Evolutionary conservation across 164 flowering plant species (phyloP).

Genomic region (Piper longum): DNA sequence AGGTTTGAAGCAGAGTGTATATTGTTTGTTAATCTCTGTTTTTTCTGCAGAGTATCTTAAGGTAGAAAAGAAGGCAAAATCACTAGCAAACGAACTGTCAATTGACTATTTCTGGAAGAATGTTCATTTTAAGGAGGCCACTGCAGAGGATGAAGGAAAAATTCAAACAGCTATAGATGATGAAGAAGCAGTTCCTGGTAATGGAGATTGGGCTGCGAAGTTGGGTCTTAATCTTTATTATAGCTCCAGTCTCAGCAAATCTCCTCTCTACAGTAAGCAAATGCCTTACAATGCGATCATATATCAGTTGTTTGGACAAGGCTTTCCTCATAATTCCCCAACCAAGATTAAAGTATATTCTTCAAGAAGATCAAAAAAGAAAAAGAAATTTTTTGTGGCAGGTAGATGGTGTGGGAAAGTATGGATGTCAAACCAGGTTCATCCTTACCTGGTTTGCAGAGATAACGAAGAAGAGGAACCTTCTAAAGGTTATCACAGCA

Average conservation of each 20-base stretch:
- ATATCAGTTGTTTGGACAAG: slow-evolving; percentile 72
- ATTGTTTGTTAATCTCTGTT: neutral
- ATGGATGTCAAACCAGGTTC: slow-evolving; percentile 96
- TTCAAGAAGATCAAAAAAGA: slow-evolving; percentile 33
- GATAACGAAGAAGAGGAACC: slow-evolving; percentile 30
- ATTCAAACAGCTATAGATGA: slow-evolving; percentile 53
- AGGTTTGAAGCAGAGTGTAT: neutral
- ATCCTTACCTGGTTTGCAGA: slow-evolving; percentile 44
- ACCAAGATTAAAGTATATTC: slow-evolving; percentile 16
- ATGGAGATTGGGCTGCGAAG: slow-evolving; percentile 94
- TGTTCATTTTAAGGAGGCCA: slow-evolving; percentile 39
- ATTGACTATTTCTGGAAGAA: slow-evolving; percentile 51
- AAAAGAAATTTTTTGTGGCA: slow-evolving; percentile 58
- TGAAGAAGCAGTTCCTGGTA: slow-evolving; percentile 56
- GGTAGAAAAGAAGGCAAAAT: slow-evolving; percentile 64
- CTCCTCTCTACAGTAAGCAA: slow-evolving; percentile 86
- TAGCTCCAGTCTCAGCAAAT: slow-evolving; percentile 75
- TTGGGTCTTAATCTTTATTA: slow-evolving; percentile 81
- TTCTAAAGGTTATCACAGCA: slow-evolving; percentile 7
- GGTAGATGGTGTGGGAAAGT: slow-evolving; percentile 99
- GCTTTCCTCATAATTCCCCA: slow-evolving; percentile 28
- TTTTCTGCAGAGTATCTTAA: slow-evolving; percentile 66
- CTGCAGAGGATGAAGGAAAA: slow-evolving; percentile 46
- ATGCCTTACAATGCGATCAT: slow-evolving; percentile 86
- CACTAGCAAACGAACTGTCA: slow-evolving; percentile 58